Conservation (phyloP, 768 basidiomycete genomes). For the Boletus rufocinnamomeus region DNA sequence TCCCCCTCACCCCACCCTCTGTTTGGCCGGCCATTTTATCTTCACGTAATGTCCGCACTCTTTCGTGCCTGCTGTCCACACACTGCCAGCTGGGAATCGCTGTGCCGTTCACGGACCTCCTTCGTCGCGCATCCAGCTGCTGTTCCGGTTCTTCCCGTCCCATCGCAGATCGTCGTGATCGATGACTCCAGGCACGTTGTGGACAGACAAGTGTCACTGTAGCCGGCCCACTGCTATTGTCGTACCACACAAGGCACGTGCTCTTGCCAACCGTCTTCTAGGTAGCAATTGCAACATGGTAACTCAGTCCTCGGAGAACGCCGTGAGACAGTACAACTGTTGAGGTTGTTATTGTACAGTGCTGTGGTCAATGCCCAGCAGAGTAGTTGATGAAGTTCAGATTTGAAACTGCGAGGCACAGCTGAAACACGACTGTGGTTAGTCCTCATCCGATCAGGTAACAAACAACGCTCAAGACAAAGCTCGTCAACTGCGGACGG, state of each 20-base stretch:
- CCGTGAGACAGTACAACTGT: not conserved
- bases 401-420: slow-evolving; percentile 9
- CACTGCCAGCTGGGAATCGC: not conserved
- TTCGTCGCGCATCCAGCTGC: not conserved
- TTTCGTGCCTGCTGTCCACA: not conserved
- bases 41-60: slow-evolving; percentile 10
- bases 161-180: slow-evolving; percentile 19
- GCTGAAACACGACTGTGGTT: not conserved
- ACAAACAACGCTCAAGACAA: not conserved
- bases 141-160: slow-evolving; percentile 16
- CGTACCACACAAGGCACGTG: not conserved
- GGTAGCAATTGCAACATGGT: not conserved
- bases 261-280: slow-evolving; percentile 1
- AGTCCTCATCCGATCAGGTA: not conserved
- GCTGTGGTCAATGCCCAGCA: not conserved
- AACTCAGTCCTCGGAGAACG: slow-evolving; percentile 11
- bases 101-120: slow-evolving; percentile 6
- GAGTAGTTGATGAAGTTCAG: not conserved
- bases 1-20: not conserved
- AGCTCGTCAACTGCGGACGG: not conserved
- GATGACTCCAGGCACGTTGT: slow-evolving; percentile 15
- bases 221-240: not conserved
- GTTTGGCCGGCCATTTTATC: not conserved
- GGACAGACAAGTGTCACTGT: not conserved
- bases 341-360: not conserved